Evolutionary conservation across 805 yeast genomes (phyloP), one percentile per base, ranked within the genome.

Genomic region (Candida argentea): DNA sequence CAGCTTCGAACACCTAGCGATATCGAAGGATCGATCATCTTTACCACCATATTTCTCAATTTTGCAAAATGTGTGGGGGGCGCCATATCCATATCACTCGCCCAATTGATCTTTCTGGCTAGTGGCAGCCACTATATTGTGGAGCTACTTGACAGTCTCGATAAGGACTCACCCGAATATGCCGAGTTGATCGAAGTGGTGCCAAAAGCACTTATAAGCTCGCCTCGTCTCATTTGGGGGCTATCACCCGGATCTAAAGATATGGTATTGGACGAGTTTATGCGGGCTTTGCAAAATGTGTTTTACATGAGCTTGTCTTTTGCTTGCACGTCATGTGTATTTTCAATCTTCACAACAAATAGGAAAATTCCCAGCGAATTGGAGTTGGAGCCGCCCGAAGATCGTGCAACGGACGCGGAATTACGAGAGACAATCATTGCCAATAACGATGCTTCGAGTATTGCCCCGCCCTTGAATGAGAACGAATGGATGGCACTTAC

Each of bases 221-320:
- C 55, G 9, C 65, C 66, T 1, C 31, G 35, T 6, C 19, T 47
- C 5, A 47, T 59, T 12, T 40, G 50, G 24, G 13, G 14, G 11
- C 39, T 60, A 9, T 54, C 61, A 1, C 25, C 33, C 3, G 29
- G 33, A 1, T 38, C 52, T 4, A 39, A 41, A 17, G 38, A 40
- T 3, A 25, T 45, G 22, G 42, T 55, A 3, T 31, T 53, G 19
- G 44, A 50, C 29, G 52, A 49, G 49, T 57, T 56, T 36, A 54
- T 54, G 48, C 36, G 29, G 20, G 43, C 64, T 5, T 38, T 60
- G 23, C 40, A 42, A 24, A 46, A 52, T 31, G 54, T 52, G 25
- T 60, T 58, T 27, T 56, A 53, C 37, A 40, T 58, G 28, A 46
- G 53, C 10, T 34, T 67, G 11, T 73, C 58, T 0, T 42, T 59